Percentiles rank a stretch among this genome's conserved stretches.
These are phyloP conservation scores for Tillandsia fasciculata DNA, from an alignment of 176 grass and related monocot species.

Conservation along the genomic window DNA sequence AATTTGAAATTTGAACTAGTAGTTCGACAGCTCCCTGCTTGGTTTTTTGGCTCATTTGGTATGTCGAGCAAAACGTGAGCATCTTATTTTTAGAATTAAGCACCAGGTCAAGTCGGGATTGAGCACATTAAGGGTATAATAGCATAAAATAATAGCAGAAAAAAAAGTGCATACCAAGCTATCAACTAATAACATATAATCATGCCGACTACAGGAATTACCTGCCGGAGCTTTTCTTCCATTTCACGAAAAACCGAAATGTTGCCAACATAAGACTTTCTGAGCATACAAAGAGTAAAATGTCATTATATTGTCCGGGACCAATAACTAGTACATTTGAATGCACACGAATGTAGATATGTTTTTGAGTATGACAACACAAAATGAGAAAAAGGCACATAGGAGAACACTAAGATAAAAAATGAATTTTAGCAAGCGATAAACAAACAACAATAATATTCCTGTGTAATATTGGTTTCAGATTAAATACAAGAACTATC, in stretches of 20 bases:
- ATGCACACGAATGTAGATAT: conserved; percentile 10
- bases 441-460: neutral
- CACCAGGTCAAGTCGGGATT: too few species aligned
- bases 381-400: neutral
- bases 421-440: neutral
- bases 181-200: neutral
- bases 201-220: conserved; percentile 25
- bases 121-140: neutral
- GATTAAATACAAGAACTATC: neutral
- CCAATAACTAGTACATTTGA: conserved; percentile 5
- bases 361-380: neutral
- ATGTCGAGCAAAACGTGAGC: too few species aligned
- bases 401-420: neutral
- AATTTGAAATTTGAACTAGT: too few species aligned
- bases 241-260: conserved; percentile 66
- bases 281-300: conserved; percentile 33
- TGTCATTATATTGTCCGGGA: conserved; percentile 15
- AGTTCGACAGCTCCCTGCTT: too few species aligned
- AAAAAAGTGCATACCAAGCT: neutral
- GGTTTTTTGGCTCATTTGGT: too few species aligned
- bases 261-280: conserved; percentile 88
- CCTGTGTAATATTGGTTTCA: neutral
- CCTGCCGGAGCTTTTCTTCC: conserved; percentile 78
- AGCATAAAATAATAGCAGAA: neutral
- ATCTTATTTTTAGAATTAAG: too few species aligned